Conservation (phyloP, 2,329 filamentous ascomycete species). For the Fusarium liriodendri region DNA sequence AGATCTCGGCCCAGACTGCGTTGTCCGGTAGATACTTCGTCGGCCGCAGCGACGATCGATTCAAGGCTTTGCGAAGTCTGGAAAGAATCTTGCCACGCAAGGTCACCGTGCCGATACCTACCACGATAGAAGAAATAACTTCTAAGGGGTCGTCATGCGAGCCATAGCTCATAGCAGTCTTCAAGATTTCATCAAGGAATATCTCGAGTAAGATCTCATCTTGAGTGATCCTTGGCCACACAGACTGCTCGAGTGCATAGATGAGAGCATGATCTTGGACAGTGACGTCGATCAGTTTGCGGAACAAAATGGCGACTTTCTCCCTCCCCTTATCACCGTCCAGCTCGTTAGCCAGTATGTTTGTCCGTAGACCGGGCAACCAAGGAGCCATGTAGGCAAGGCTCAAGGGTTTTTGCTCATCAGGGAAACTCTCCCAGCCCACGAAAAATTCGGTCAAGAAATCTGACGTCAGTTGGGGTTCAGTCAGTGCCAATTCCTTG, state of each 20-base stretch:
- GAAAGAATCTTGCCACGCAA: slow-evolving; percentile 74
- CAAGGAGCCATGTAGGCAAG: slow-evolving; percentile 78
- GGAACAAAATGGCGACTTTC: slow-evolving; percentile 71
- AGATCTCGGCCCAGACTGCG: slow-evolving; percentile 76
- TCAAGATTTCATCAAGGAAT: slow-evolving; percentile 74
- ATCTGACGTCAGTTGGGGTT: slow-evolving; percentile 75
- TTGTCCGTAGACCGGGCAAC: slow-evolving; percentile 70
- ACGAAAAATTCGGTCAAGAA: slow-evolving; percentile 81
- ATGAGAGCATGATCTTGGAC: slow-evolving; percentile 69
- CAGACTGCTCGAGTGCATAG: slow-evolving; percentile 71
- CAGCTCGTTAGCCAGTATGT: slow-evolving; percentile 66
- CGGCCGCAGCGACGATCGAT: slow-evolving; percentile 74
- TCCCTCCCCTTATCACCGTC: slow-evolving; percentile 76
- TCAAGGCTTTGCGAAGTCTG: slow-evolving; percentile 73
- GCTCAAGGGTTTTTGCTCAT: slow-evolving; percentile 74
- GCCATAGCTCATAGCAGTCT: slow-evolving; percentile 68
- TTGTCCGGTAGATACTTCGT: slow-evolving; percentile 75
- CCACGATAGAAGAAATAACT: slow-evolving; percentile 70
- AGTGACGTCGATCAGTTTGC: slow-evolving; percentile 74
- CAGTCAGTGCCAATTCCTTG: slow-evolving; percentile 69
- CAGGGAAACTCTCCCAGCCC: slow-evolving; percentile 76
- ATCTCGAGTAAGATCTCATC: slow-evolving; percentile 75
- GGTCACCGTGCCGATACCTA: slow-evolving; percentile 73
- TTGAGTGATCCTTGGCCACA: slow-evolving; percentile 73
- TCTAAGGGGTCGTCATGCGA: slow-evolving; percentile 70